phyloP scores from a whole-genome alignment of 2,329 filamentous ascomycete species.

The Akanthomyces lecanii region DNA sequence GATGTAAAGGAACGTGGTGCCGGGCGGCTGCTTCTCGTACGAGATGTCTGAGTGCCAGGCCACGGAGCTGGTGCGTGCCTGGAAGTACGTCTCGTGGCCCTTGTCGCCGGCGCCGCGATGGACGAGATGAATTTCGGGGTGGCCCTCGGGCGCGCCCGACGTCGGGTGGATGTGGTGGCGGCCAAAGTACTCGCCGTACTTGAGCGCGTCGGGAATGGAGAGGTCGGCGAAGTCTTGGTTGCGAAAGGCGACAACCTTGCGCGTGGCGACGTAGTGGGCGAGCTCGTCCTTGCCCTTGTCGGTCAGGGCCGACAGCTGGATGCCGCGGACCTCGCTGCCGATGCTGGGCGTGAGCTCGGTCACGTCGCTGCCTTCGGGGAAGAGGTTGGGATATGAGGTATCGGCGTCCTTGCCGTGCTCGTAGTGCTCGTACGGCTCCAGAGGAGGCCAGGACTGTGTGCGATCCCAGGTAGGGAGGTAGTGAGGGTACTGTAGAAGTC shows the following conservation, averaged over 20 bases:
- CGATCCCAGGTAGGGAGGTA: conserved; percentile 60
- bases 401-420: conserved; percentile 66
- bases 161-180: conserved; percentile 69
- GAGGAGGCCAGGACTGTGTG: conserved; percentile 53
- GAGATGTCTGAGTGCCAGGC: conserved; percentile 82
- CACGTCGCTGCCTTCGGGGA: conserved; percentile 40
- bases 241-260: conserved; percentile 66
- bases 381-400: conserved; percentile 55
- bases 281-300: conserved; percentile 62
- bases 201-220: conserved; percentile 57
- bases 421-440: conserved; percentile 58
- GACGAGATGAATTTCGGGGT: conserved; percentile 64
- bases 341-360: conserved; percentile 56
- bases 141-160: conserved; percentile 62
- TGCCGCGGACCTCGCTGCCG: conserved; percentile 58
- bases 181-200: conserved; percentile 65
- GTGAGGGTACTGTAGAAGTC: conserved; percentile 21
- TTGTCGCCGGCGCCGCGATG: conserved; percentile 49
- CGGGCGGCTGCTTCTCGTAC: conserved; percentile 76
- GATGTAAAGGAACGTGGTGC: conserved; percentile 78
- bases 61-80: conserved; percentile 67
- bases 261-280: conserved; percentile 60
- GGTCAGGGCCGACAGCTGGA: conserved; percentile 61
- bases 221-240: conserved; percentile 61
- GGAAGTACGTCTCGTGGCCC: conserved; percentile 53